Evolutionary conservation across 148 eudicot species (phyloP), one percentile per base, ranked within the genome.

Genomic region (Dianthus caryophyllus): DNA sequence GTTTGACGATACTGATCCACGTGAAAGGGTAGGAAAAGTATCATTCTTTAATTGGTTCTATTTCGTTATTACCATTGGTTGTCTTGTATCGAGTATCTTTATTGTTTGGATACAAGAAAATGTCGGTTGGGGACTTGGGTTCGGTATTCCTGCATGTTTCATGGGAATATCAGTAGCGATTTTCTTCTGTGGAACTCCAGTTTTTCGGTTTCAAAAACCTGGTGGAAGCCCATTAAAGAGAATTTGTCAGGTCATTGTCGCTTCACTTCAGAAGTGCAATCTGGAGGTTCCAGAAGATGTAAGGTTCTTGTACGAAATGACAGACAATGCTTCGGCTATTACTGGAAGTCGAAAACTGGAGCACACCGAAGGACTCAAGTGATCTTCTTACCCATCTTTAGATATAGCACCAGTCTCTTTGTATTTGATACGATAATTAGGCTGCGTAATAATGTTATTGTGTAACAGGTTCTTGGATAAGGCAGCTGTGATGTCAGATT

Each of bases 401-500:
- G 80, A 84, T 0, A 81, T 79, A 1, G 82, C 84, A 52, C 53
- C 10, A 41, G 44, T 13, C 44, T 41, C 44, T 4, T 41, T 41
- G 44, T 41, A 3, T 41, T 41, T 41, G 11, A 41, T 13, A 33
- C 7, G 7, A 33, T 33, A 33, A 33, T 33, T 2, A 33, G 38
- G 38, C 38, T 33, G 38, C 38, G 7, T 33, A 33, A 31, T 17
- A 2, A 15, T n/a, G 36, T 26, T 31, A n/a, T 7, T 24, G 17
- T 33, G 26, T 26, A 30, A 17, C 81, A 85, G 88, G 47, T 85
- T 76, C 74, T 71, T 85, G 17, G 86, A 85, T 69, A 85, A 77
- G 77, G 88, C 88, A 29, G 84, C 88, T 38, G 77, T 82, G 24
- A 36, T 69, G 50, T 64, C 65, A 24, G 70, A 57, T 31, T 33